These are phyloP conservation scores for Entelexis paramagnoliae DNA, from an alignment of 1,139 yeast genomes.

Conservation along the genomic window DNA sequence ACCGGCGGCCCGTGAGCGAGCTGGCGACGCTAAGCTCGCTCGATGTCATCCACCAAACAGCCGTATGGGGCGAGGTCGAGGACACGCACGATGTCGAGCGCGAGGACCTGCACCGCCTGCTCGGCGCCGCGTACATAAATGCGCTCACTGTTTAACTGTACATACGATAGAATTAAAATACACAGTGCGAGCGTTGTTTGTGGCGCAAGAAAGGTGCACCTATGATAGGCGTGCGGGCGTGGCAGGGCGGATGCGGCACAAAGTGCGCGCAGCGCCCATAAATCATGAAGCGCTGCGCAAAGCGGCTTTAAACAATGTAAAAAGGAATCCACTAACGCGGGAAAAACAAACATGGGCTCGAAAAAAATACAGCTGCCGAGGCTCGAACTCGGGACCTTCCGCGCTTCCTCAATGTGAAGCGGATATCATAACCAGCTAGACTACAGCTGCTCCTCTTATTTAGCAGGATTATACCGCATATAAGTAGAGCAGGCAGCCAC, in stretches of 20 bases:
- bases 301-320: no score
- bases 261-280: no score
- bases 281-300: no score
- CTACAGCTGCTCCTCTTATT: constrained; percentile 4
- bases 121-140: constrained; percentile 65
- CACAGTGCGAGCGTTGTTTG: no score
- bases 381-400: constrained; percentile 12
- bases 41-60: constrained; percentile 76
- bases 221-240: no score
- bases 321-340: no score
- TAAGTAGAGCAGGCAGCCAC: no score
- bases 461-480: background rate
- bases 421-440: constrained; percentile 11
- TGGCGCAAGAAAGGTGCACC: no score
- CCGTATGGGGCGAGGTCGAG: constrained; percentile 96
- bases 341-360: background rate
- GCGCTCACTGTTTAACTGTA: background rate
- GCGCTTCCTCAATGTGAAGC: constrained; percentile 8
- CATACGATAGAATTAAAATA: background rate
- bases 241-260: no score
- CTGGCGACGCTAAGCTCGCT: constrained; percentile 67
- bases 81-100: constrained; percentile 96
- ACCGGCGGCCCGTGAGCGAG: constrained; percentile 47
- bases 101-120: constrained; percentile 72
- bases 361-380: constrained; percentile 10